These are phyloP conservation scores for Pseudogymnoascus sp. DNA, from an alignment of 2,329 filamentous ascomycete genomes.

Conservation along the genomic window DNA sequence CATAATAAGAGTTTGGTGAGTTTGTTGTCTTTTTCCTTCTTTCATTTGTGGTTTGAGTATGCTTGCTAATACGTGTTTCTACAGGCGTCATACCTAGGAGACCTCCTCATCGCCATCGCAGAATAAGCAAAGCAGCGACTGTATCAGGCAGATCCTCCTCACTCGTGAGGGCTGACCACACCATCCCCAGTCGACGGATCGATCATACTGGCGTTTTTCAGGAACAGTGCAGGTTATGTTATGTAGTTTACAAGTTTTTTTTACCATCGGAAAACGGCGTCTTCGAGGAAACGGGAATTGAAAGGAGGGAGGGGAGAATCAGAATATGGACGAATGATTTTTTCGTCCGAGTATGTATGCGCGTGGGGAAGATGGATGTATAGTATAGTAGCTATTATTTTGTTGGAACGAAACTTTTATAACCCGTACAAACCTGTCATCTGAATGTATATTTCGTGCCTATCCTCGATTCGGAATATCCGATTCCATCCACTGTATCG, in stretches of 20 bases:
- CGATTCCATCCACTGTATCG: background rate
- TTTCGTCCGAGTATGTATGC: background rate
- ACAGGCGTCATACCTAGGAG: background rate
- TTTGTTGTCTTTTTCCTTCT: background rate
- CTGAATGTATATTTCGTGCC: background rate
- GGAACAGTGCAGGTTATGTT: background rate
- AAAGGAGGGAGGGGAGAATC: background rate
- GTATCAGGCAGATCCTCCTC: background rate
- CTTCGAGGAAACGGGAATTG: background rate
- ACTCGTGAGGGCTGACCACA: background rate
- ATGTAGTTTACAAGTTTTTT: background rate
- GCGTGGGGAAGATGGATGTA: background rate
- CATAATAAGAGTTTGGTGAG: slow-evolving; percentile 57
- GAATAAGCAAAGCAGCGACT: background rate
- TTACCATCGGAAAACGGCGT: background rate
- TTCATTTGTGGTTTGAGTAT: background rate
- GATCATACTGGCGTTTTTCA: background rate
- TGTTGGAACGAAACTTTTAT: background rate
- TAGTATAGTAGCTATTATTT: background rate
- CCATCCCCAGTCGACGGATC: background rate
- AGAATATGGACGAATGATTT: background rate
- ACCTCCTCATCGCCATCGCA: background rate
- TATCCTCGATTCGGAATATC: background rate
- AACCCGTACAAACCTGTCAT: background rate
- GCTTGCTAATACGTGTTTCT: background rate